A percentile compares a stretch with the other conserved stretches of the same genome.
These are phyloP conservation scores for Tolypocladium amazonense DNA, from an alignment of 2,329 filamentous ascomycete genomes.

Conservation along the genomic window DNA sequence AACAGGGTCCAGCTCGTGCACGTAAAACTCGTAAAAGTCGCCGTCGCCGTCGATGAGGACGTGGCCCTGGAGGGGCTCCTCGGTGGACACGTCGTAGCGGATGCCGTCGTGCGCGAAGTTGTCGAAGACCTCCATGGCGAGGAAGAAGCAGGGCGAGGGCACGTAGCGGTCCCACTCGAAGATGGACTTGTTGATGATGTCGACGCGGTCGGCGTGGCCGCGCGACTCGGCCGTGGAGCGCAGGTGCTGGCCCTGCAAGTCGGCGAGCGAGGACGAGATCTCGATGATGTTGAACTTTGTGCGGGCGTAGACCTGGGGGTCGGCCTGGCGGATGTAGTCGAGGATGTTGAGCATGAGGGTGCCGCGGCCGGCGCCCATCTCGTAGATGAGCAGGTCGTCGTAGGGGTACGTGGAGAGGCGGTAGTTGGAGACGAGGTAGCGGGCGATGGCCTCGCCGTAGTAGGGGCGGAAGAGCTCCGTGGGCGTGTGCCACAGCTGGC, in stretches of 20 bases:
- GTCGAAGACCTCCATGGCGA: slow-evolving; percentile 96
- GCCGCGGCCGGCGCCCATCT: slow-evolving; percentile 95
- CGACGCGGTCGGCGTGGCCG: slow-evolving; percentile 75
- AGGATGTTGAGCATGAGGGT: slow-evolving; percentile 98
- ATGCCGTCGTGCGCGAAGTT: slow-evolving; percentile 95
- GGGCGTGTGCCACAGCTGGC: slow-evolving; percentile 96
- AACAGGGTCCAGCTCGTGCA: slow-evolving; percentile 67
- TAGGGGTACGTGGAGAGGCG: slow-evolving; percentile 89
- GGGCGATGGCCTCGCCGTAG: slow-evolving; percentile 95
- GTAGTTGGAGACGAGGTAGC: slow-evolving; percentile 93
- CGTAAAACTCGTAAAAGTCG: slow-evolving; percentile 94
- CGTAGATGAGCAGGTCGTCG: slow-evolving; percentile 94
- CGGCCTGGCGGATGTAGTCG: slow-evolving; percentile 83
- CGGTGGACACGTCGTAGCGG: slow-evolving; percentile 76
- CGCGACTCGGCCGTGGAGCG: slow-evolving; percentile 53
- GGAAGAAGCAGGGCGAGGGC: slow-evolving; percentile 91
- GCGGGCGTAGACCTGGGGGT: slow-evolving; percentile 86
- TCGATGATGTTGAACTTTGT: slow-evolving; percentile 95
- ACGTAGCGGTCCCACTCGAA: slow-evolving; percentile 89
- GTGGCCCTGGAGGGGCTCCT: slow-evolving; percentile 74
- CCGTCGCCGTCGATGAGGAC: slow-evolving; percentile 77
- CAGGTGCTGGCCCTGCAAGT: slow-evolving; percentile 64
- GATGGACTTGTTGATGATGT: slow-evolving; percentile 89
- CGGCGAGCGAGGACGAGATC: slow-evolving; percentile 74
- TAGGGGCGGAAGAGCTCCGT: slow-evolving; percentile 94